These are phyloP conservation scores for Patellaria atrata DNA, from an alignment of 495 filamentous ascomycete species.

Conservation along the genomic window DNA sequence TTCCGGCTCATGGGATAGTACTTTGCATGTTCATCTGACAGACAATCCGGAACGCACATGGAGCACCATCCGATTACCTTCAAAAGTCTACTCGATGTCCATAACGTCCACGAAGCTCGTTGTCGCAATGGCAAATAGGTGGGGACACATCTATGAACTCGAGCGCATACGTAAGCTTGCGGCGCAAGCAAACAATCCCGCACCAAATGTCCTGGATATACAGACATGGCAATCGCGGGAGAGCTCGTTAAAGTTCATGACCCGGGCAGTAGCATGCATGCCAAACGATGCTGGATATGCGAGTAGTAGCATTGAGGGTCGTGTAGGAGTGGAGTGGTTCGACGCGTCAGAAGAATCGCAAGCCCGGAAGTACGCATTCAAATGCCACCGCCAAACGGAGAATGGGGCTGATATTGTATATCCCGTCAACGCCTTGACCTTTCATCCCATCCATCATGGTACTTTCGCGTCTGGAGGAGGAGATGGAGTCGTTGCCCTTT, in stretches of 20 bases:
- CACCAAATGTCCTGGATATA: slow-evolving; percentile 36
- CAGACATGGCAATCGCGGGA: slow-evolving; percentile 84
- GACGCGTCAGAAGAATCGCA: slow-evolving; percentile 73
- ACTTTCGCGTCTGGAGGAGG: slow-evolving; percentile 90
- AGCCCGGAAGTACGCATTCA: slow-evolving; percentile 92
- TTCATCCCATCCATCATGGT: slow-evolving; percentile 79
- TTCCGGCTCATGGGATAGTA: slow-evolving; percentile 86
- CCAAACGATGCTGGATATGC: slow-evolving; percentile 88
- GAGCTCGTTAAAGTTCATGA: slow-evolving; percentile 89
- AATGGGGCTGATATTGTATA: slow-evolving; percentile 78
- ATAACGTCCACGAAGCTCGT: slow-evolving; percentile 71
- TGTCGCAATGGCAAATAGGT: slow-evolving; percentile 87
- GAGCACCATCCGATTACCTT: slow-evolving; percentile 51
- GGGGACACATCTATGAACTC: slow-evolving; percentile 86
- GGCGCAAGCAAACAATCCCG: slow-evolving; percentile 28
- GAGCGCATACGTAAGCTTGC: slow-evolving; percentile 42
- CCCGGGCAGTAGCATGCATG: slow-evolving; percentile 89
- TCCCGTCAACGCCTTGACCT: slow-evolving; percentile 84
- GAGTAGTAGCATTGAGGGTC: slow-evolving; percentile 74
- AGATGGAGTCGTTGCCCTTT: slow-evolving; percentile 85
- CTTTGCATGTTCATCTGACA: slow-evolving; percentile 67
- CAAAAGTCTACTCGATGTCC: slow-evolving; percentile 78
- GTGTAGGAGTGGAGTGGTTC: slow-evolving; percentile 95
- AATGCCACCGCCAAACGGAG: slow-evolving; percentile 69
- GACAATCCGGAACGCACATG: slow-evolving; percentile 29